A percentile compares a stretch with the other conserved stretches of the same genome.
Conservation (phyloP, 148 eudicot genomes). For the Drosera capensis region DNA sequence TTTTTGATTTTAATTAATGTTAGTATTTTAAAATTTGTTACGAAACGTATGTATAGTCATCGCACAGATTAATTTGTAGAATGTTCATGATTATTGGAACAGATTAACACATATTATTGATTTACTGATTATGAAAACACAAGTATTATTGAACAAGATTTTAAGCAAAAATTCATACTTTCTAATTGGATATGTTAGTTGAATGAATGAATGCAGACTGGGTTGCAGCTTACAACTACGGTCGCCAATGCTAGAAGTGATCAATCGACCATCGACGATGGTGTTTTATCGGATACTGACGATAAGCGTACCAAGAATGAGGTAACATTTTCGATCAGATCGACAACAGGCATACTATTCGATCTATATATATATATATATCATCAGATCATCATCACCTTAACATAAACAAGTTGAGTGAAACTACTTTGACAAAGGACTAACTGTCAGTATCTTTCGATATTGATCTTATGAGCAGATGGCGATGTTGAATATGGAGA, state of each 20-base stretch:
- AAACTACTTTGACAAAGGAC: not conserved
- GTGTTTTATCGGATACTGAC: constrained; percentile 40
- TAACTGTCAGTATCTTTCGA: not conserved
- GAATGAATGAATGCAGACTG: too few species aligned
- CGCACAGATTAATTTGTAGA: too few species aligned
- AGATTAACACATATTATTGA: too few species aligned
- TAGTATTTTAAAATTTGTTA: not conserved
- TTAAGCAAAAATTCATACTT: not conserved
- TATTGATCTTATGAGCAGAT: constrained; percentile 18
- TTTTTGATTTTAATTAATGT: not conserved
- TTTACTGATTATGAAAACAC: too few species aligned
- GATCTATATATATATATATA: not conserved
- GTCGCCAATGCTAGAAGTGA: constrained; percentile 45
- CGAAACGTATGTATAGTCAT: too few species aligned
- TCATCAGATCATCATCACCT: not conserved
- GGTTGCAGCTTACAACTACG: constrained; percentile 57
- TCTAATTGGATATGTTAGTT: constrained; percentile 21
- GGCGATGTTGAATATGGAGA: constrained; percentile 34
- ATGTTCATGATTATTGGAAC: too few species aligned
- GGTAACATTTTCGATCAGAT: too few species aligned
- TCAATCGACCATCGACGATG: constrained; percentile 61
- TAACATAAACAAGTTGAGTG: not conserved
- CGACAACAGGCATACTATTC: too few species aligned
- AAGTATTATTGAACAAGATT: too few species aligned
- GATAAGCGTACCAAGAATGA: constrained; percentile 40